phyloP scores from a whole-genome alignment of 148 eudicot species.

The Camellia japonica region DNA sequence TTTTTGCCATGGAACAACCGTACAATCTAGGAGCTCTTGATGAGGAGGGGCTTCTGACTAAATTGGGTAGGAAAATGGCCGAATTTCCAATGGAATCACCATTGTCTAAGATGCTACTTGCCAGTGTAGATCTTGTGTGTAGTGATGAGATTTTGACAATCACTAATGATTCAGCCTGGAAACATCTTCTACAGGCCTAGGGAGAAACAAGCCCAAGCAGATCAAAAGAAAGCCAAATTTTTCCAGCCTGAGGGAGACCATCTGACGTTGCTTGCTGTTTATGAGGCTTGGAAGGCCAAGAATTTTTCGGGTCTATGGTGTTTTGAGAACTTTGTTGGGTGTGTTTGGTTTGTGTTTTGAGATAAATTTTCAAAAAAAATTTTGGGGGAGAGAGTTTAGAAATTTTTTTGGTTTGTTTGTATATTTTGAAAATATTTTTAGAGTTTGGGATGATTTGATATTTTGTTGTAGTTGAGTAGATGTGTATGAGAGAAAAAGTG shows the following conservation, averaged over 20 bases:
- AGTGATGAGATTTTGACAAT: slow-evolving; percentile 93
- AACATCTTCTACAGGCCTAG: slow-evolving; percentile 85
- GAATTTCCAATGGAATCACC: slow-evolving; percentile 95
- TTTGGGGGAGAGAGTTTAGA: too few species aligned
- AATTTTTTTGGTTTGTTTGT: too few species aligned
- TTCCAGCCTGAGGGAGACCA: slow-evolving; percentile 98
- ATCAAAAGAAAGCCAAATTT: slow-evolving; percentile 88
- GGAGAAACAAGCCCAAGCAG: slow-evolving; percentile 98
- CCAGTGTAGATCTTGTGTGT: slow-evolving; percentile 94
- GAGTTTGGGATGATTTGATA: too few species aligned
- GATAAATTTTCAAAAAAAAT: too few species aligned
- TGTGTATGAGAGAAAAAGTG: too few species aligned
- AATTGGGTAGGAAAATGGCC: slow-evolving; percentile 88
- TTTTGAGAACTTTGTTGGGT: slow-evolving; percentile 59
- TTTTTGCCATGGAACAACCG: slow-evolving; percentile 90
- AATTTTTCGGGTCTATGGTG: slow-evolving; percentile 94
- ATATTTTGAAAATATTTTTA: too few species aligned
- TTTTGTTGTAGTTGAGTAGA: too few species aligned
- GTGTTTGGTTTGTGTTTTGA: too few species aligned
- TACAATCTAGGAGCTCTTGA: slow-evolving; percentile 94
- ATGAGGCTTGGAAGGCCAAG: slow-evolving; percentile 97
- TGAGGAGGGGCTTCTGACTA: slow-evolving; percentile 91
- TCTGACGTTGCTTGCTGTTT: slow-evolving; percentile 89
- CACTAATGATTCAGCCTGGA: slow-evolving; percentile 92
- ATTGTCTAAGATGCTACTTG: slow-evolving; percentile 85